A percentile compares a stretch with the other conserved stretches of the same genome.
These are phyloP conservation scores for Isoetes taiwanensis DNA, from an alignment of 75 land plant species.

Conservation along the genomic window DNA sequence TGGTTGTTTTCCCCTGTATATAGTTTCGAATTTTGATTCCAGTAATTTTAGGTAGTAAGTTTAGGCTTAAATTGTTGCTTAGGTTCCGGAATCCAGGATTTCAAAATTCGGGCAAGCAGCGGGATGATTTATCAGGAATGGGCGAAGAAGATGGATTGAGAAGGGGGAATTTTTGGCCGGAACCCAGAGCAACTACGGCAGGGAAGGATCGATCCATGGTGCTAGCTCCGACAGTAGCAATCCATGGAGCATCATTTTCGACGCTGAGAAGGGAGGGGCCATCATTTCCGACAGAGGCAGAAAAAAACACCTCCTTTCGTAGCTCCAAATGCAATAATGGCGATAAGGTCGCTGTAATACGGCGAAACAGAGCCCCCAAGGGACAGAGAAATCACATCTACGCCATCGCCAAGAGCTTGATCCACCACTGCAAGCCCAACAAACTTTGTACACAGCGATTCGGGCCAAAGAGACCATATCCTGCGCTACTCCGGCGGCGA, in stretches of 20 bases:
- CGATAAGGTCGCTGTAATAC: not conserved
- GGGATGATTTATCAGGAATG: too few species aligned
- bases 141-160: too few species aligned
- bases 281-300: not conserved
- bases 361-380: not conserved
- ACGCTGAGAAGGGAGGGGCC: not conserved
- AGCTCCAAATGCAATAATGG: not conserved
- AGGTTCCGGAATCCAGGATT: too few species aligned
- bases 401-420: not conserved
- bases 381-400: constrained; percentile 1
- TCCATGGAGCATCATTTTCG: not conserved
- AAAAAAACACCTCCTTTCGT: not conserved
- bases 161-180: too few species aligned
- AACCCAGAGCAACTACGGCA: not conserved
- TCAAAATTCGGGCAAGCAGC: too few species aligned
- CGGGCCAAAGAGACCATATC: not conserved
- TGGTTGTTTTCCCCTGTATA: too few species aligned
- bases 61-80: too few species aligned
- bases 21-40: too few species aligned
- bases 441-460: not conserved
- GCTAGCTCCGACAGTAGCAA: constrained; percentile 1
- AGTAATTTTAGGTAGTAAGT: too few species aligned
- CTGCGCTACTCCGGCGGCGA: not conserved
- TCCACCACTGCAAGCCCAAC: not conserved
- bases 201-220: constrained; percentile 3